Conservation (phyloP, 169 alveolate species). For the Eimeria sp. region DNA sequence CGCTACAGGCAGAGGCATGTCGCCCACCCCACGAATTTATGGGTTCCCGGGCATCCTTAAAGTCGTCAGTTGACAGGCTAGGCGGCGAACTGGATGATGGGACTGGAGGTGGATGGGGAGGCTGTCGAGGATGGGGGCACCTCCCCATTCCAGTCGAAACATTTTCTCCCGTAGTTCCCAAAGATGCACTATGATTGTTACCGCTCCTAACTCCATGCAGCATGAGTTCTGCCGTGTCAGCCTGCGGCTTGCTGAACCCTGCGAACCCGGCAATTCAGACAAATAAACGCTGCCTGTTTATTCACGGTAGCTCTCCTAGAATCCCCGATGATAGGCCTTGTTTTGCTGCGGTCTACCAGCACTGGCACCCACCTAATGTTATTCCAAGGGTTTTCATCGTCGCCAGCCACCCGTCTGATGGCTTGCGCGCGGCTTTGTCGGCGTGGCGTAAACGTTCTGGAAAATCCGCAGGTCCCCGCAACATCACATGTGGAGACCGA, state of each 20-base stretch:
- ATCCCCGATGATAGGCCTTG: not conserved
- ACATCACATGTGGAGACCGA: not conserved
- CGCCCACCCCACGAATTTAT: slow-evolving; percentile 65
- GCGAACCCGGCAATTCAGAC: not conserved
- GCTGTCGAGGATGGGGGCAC: not conserved
- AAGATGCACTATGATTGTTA: slow-evolving; percentile 10
- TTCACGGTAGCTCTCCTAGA: not conserved
- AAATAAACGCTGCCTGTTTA: not conserved
- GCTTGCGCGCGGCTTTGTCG: not conserved
- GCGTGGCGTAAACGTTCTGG: not conserved
- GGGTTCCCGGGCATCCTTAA: slow-evolving; percentile 58
- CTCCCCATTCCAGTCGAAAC: not conserved
- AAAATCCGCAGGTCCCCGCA: not conserved
- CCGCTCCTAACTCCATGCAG: not conserved
- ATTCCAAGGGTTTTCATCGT: slow-evolving; percentile 46
- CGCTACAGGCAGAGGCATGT: not conserved
- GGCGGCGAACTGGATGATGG: not conserved
- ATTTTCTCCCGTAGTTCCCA: not conserved
- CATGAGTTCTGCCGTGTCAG: not conserved
- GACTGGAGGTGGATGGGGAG: slow-evolving; percentile 45
- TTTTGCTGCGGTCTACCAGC: not conserved
- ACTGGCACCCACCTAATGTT: slow-evolving; percentile 12
- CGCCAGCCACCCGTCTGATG: slow-evolving; percentile 66
- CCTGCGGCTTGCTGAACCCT: slow-evolving; percentile 36
- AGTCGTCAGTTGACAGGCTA: slow-evolving; percentile 65